Base-by-base conservation (phyloP, 2,329 filamentous ascomycete species). In the Aspergillus brunneoviolaceus region DNA sequence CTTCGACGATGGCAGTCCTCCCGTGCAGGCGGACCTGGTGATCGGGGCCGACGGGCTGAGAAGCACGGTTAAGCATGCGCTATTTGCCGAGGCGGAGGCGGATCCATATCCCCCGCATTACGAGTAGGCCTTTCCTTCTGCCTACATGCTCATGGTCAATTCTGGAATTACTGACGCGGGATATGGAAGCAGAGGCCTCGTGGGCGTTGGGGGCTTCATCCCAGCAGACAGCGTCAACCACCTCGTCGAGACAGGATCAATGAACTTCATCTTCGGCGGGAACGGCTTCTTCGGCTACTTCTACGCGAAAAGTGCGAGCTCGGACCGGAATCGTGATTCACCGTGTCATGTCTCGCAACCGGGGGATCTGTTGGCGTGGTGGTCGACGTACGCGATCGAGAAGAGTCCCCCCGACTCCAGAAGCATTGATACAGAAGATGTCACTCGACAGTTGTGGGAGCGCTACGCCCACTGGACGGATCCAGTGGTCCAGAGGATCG, bases 251-350 rank as follows among this genome's bases (percentile, higher is more conserved):
- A 60, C 71, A 19, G 75, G 74, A 5, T 70, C 70, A 1, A 79
- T 81, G 74, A 74, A 72, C 45, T 72, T 82, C 49, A 70, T 77
- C 0, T 81, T 81, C 58, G 80, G 81, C 1, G 72, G 76, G 0
- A 81, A 80, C 55, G 81, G 81, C 0, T 83, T 82, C 65, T 83
- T 83, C 62, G 81, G 81, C 1, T 83, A 82, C 65, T 76, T 77
- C 27, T 77, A 75, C 53, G 66, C 72, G 14, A 63, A 66, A 7
- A 73, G 68, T 47, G 60, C 67, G 3, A 9, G 55, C 10, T 55
- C 62, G 2, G 66, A 64, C 14, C 58, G 64, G 2, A 60, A 70
- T 47, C 56, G 69, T 21, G 62, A 73, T 60, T 68, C 70, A 11
- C 56, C 68, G 27, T 69, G 65, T 35, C 59, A 72, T 27, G 60